These are phyloP conservation scores for Panellus pusillus DNA, from an alignment of 768 basidiomycete genomes.

Conservation along the genomic window DNA sequence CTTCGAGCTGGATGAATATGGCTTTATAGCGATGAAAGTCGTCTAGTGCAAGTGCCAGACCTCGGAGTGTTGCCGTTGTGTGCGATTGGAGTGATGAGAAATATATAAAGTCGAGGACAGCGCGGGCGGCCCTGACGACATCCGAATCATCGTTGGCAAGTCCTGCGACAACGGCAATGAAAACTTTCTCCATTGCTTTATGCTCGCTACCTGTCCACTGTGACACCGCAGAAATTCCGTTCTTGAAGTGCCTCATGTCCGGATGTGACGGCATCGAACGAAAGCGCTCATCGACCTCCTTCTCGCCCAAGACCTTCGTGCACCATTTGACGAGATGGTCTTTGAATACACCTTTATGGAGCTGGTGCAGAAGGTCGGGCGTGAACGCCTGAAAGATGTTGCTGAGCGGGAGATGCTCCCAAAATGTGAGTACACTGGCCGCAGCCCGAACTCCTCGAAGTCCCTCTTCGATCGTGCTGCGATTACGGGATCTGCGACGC, in stretches of 20 bases:
- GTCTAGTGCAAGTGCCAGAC: constrained; percentile 12
- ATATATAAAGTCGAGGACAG: constrained; percentile 29
- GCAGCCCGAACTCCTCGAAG: not conserved
- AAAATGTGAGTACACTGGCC: constrained; percentile 25
- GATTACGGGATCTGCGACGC: not conserved
- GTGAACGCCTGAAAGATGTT: constrained; percentile 30
- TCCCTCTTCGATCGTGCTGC: too few relatives aligned
- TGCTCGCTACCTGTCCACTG: constrained; percentile 39
- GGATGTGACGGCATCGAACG: constrained; percentile 24
- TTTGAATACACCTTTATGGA: constrained; percentile 42
- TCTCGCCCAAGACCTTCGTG: constrained; percentile 9
- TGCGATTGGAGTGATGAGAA: constrained; percentile 16
- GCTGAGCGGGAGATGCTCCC: constrained; percentile 31
- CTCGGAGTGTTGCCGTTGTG: constrained; percentile 15
- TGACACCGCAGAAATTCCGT: constrained; percentile 32
- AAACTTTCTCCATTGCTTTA: constrained; percentile 27
- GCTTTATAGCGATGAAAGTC: constrained; percentile 26
- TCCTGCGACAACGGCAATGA: constrained; percentile 20
- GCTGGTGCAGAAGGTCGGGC: constrained; percentile 34
- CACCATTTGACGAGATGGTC: constrained; percentile 36
- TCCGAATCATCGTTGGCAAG: not conserved
- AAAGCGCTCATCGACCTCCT: constrained; percentile 31
- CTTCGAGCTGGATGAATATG: constrained; percentile 19
- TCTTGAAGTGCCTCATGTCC: constrained; percentile 31
- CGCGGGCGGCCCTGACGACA: constrained; percentile 12